Evolutionary conservation across 2,329 filamentous ascomycete species (phyloP), one percentile per base, ranked within the genome.

Genomic region (Microdochium bolleyi): DNA sequence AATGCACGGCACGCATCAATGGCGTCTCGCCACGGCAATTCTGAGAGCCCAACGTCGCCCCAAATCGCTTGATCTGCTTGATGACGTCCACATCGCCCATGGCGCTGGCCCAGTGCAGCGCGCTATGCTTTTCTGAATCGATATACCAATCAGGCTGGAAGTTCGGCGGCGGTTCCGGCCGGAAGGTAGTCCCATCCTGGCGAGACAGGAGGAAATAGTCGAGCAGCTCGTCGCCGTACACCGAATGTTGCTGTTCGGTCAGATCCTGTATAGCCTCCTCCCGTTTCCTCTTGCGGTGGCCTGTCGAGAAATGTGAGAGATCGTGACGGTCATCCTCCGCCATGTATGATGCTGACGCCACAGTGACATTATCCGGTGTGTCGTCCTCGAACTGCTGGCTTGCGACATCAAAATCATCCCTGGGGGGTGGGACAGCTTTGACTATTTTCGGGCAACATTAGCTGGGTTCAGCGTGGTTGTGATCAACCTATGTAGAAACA

Each of bases 1-100:
- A 99, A 65, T 95, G 83, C 53, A 97, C 92, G 5, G 90, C 88
- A 46, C 92, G 87, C 83, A 99, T 96, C 34, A 99, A 81, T 0
- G 94, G 92, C 0, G 94, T 97, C 70, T 97, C 92, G 53, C 87
- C 87, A 21, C 83, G 76, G 48, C 81, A 72, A 53, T 91, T 92
- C 52, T 86, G 79, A 2, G 85, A 83, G 27, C 83, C 82, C 16
- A 90, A 76, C 55, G 83, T 83, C 11, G 92, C 91, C 44, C 88
- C 86, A 55, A 92, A 90, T 41, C 84, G 80, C 61, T 94, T 87
- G 19, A 99, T 76, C 67, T 95, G 88, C 67, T 87, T 90, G 56
- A 96, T 89, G 16, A 97, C 89, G 49, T 92, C 88, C 27, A 96
- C 77, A 60, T 97, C 94, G 54, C 94, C 94, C 92, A 99, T 99